Base-by-base conservation (phyloP, 108 stramenopile species). In the Nitzschia inconspicua region DNA sequence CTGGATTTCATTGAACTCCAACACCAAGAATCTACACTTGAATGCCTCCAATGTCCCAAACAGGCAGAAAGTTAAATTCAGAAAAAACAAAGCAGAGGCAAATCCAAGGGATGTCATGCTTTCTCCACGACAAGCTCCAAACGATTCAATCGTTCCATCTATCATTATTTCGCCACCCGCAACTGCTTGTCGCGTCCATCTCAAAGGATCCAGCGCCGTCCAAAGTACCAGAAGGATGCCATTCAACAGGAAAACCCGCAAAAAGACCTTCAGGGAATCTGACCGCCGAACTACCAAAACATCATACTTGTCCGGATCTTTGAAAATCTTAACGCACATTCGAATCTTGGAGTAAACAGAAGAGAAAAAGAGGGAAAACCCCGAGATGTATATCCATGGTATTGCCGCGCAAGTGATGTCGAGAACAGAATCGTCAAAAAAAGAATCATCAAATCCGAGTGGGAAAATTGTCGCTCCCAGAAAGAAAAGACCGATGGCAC, bases 301-400 rank as follows among this genome's bases (percentile, higher is more conserved):
- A 8, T 49, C 44, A 48, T 63, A 30, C 0, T 57, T 60, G 16
- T 37, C 41, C 7, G 63, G 70, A 24, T 58, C 44, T 14, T 64
- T 57, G 34, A 48, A 73, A 11, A 81, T 61, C 47, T 60, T 67
- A 13, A 70, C 70, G 44, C 79, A 47, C 23, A 68, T 63, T 53
- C 65, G 64, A 28, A 77, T 73, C 50, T 81, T 85, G 47, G 68
- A 41, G 36, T 75, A 75, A 9, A 85, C 59, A 7, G 80, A 67
- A 0, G 76, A 65, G 52, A 81, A 82, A 13, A 75, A 68, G 22
- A 64, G 44, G 13, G 80, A 49, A 37, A 76, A 85, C 20, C 84
- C 84, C 41, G 79, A 50, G 19, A 63, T 56, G 23, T 71, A 56
- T 9, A 77, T 32, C 75, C 75, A 80, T 14, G 79, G 79, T 2